Evolutionary conservation across 768 basidiomycete genomes (phyloP), one percentile per base, ranked within the genome.

Genomic region (Chiua virens): DNA sequence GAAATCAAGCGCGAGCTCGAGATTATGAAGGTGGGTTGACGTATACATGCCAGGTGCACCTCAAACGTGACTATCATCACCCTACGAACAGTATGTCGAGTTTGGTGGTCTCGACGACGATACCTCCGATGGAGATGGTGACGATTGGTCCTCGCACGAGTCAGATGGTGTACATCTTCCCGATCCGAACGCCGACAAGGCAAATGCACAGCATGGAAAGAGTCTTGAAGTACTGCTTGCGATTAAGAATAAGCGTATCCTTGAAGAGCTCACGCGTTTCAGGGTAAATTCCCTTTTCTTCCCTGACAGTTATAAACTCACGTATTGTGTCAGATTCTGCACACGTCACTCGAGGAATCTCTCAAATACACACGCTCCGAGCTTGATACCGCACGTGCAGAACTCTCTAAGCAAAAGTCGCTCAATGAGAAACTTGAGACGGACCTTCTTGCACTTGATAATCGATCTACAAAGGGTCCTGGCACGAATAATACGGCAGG

Each of bases 1-100:
- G 95, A 98, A 72, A 85, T 98, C 64, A 98, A 98, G 74, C 86
- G 97, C 23, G 97, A 99, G 67, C 78, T 99, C 25, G 94, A 94
- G 64, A 98, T 99, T 57, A 91, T 98, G 92, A 98, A 99, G 83
- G 97, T 91, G 43, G 41, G 72, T 63, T 13, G 3, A 9, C 13
- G 9, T 10, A 9, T 15, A 8, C 13, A 8, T 23, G n/a, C n/a
- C 5, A 15, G 8, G 25, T 4, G 2, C 6, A 28, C 22, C 10
- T 27, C 11, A n/a, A 42, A 35, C 23, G 3, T 21, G n/a, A 38
- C 21, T 11, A 7, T 15, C 1, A 20, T 42, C 17, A 51, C 28
- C 20, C 27, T 45, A 38, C 22, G 25, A 43, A 27, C 59, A 98
- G 97, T 98, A 87, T 59, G 95, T 99, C 51, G 96, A 98, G 65